Evolutionary conservation across 768 basidiomycete species (phyloP).

Genomic region (Lactarius sp.): DNA sequence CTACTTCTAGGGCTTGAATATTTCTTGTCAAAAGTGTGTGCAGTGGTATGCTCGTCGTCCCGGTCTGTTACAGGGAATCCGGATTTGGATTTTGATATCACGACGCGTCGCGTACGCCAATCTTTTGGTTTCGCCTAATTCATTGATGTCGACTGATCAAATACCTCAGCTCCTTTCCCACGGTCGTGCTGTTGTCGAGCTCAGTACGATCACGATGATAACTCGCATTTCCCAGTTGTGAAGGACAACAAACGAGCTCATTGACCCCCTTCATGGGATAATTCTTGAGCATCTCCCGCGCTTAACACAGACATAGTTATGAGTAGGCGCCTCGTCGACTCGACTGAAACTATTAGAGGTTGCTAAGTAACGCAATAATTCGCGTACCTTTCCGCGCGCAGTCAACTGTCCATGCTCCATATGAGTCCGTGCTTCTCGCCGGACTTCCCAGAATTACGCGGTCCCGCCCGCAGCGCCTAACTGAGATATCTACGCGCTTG

Average conservation of each 20-base stretch:
- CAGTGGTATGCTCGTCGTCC: too few species aligned
- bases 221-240: background rate
- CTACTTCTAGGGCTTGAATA: background rate
- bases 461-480: background rate
- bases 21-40: too few species aligned
- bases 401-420: background rate
- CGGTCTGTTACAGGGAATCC: too few species aligned
- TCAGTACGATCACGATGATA: background rate
- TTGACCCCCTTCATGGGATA: background rate
- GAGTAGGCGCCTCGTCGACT: background rate
- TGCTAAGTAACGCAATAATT: constrained; percentile 8
- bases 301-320: background rate
- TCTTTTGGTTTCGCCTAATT: background rate
- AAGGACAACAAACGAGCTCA: background rate
- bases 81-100: background rate
- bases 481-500: background rate
- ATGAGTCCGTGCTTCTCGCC: background rate
- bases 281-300: background rate
- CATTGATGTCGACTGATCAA: background rate
- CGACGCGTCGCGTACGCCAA: constrained; percentile 14
- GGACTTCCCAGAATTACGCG: background rate
- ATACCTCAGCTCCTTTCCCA: background rate
- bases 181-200: background rate
- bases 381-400: constrained; percentile 1
- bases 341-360: background rate